phyloP scores from a whole-genome alignment of 192 early-diverging fungal genomes.

The Coemansia sp. region DNA sequence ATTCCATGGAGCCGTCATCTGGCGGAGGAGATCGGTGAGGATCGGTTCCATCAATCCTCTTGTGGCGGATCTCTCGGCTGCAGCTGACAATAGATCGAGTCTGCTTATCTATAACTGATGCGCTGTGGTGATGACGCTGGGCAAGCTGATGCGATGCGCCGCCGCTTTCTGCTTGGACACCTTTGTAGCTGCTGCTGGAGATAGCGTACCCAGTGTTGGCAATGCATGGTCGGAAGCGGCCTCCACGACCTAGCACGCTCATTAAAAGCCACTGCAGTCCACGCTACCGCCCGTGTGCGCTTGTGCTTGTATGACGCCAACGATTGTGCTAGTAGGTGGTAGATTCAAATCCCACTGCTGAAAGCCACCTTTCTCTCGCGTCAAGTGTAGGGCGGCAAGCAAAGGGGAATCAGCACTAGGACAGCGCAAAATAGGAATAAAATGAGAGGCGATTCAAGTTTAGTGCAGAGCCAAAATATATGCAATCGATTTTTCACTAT shows the following conservation, averaged over 20 bases:
- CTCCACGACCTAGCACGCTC: constrained; percentile 9
- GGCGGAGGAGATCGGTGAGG: neutral
- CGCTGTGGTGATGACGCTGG: neutral
- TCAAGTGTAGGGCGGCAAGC: neutral
- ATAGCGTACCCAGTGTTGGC: constrained; percentile 1
- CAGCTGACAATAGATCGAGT: neutral
- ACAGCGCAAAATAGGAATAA: neutral
- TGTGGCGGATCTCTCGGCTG: neutral
- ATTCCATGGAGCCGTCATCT: neutral
- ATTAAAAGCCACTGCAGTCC: neutral
- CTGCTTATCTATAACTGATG: neutral
- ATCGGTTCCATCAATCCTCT: neutral
- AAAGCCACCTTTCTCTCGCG: neutral
- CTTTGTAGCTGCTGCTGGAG: neutral
- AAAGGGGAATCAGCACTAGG: neutral
- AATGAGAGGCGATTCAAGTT: neutral
- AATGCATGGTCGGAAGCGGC: constrained; percentile 10
- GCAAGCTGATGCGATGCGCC: neutral
- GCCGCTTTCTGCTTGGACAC: neutral
- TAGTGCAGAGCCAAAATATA: neutral
- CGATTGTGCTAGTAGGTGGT: neutral
- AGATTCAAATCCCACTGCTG: neutral
- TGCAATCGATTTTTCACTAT: neutral
- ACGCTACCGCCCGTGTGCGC: neutral
- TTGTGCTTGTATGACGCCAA: neutral